Percentiles rank a stretch among this genome's conserved stretches.
Evolutionary conservation across 1,139 yeast genomes (phyloP).

Genomic region (Entelexis paramagnoliae): DNA sequence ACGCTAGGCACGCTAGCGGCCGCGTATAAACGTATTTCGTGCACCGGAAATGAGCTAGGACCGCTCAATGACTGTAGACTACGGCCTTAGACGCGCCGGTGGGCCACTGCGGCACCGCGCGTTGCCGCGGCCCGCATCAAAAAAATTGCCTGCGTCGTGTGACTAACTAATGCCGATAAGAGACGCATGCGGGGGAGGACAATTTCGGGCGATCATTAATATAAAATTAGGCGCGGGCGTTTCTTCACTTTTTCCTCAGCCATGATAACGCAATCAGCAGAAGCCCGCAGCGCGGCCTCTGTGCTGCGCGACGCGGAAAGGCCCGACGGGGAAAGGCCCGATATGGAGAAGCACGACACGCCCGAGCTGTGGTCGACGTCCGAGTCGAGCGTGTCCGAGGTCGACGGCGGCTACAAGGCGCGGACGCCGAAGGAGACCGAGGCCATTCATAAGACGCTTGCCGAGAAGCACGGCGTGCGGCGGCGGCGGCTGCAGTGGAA

Average conservation of each 20-base stretch:
- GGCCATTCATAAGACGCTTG: slow-evolving; percentile 1
- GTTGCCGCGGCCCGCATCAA: not conserved
- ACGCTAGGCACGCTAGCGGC: not conserved
- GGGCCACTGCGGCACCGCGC: not conserved
- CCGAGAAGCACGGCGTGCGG: slow-evolving; percentile 32
- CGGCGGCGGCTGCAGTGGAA: slow-evolving; percentile 49
- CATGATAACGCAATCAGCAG: no score
- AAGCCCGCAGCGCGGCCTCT: no score
- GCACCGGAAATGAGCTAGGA: not conserved
- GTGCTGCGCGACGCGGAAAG: not conserved
- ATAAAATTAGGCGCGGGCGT: no score
- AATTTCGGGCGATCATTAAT: not conserved
- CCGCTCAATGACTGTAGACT: not conserved
- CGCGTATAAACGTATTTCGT: no score
- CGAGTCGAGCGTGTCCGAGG: not conserved
- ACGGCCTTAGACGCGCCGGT: no score
- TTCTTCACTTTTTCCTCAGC: no score
- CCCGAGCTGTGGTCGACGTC: slow-evolving; percentile 1
- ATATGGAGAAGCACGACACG: not conserved
- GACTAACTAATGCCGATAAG: not conserved
- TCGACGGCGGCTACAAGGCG: not conserved
- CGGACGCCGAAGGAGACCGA: slow-evolving; percentile 1
- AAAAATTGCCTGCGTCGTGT: not conserved
- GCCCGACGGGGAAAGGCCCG: no score
- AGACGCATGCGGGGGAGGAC: not conserved